A percentile compares a stretch with the other conserved stretches of the same genome.
Evolutionary conservation across 1,284 basidiomycete genomes (phyloP).

Genomic region (Puccinia brachypodii): DNA sequence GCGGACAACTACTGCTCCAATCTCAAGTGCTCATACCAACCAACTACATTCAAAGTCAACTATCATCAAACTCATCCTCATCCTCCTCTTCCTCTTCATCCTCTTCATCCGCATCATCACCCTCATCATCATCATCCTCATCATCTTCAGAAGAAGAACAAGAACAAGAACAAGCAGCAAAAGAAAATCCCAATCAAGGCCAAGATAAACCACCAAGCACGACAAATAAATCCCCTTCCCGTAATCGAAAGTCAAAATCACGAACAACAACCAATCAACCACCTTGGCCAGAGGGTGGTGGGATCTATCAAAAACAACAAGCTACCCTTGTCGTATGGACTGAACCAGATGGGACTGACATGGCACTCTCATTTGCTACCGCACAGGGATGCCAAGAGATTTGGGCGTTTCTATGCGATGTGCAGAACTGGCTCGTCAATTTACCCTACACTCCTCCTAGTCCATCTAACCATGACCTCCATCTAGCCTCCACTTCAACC

Average conservation of each 20-base stretch:
- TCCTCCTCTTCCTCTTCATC: constrained; percentile 42
- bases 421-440: constrained; percentile 72
- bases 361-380: constrained; percentile 96
- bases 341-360: constrained; percentile 88
- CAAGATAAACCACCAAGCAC: neutral
- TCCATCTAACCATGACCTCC: constrained; percentile 8
- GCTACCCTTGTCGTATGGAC: constrained; percentile 96
- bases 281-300: constrained; percentile 47
- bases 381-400: constrained; percentile 93
- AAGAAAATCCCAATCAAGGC: neutral
- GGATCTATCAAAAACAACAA: constrained; percentile 48
- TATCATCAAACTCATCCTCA: constrained; percentile 17
- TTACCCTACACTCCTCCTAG: constrained; percentile 52
- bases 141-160: constrained; percentile 39
- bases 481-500: neutral
- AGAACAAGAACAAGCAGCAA: neutral
- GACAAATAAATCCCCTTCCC: neutral
- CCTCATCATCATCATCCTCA: constrained; percentile 10
- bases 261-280: neutral
- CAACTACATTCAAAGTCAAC: neutral
- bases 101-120: constrained; percentile 6
- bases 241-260: constrained; percentile 17
- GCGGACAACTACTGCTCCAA: constrained; percentile 32
- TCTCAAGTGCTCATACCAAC: constrained; percentile 40
- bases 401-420: constrained; percentile 94